These are phyloP conservation scores for Sclerospora graminicola DNA, from an alignment of 352 stramenopile species.

Conservation along the genomic window DNA sequence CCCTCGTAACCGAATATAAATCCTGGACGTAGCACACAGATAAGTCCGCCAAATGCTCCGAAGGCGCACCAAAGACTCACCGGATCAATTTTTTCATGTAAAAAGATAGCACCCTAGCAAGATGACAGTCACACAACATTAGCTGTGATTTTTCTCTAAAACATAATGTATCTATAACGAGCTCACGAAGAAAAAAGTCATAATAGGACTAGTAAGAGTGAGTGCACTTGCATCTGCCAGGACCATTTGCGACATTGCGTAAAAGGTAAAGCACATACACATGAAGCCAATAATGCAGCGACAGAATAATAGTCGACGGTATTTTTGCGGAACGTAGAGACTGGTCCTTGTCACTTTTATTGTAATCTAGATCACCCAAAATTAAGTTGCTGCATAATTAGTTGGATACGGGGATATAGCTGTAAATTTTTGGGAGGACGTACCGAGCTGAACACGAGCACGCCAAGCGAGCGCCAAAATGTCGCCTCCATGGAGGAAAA, in stretches of 20 bases:
- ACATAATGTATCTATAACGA: background rate
- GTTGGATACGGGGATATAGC: no score
- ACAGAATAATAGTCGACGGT: constrained; percentile 37
- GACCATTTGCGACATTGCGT: constrained; percentile 65
- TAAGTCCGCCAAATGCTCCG: constrained; percentile 27
- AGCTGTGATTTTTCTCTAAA: no score
- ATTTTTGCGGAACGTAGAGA: constrained; percentile 25
- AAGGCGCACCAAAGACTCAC: constrained; percentile 28
- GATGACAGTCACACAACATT: background rate
- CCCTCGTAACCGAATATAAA: constrained; percentile 36
- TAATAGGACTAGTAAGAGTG: constrained; percentile 31
- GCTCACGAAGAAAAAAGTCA: constrained; percentile 22
- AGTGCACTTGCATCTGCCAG: constrained; percentile 56
- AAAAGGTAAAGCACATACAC: constrained; percentile 64
- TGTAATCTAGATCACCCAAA: constrained; percentile 2
- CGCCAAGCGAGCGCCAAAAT: constrained; percentile 53
- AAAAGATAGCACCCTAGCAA: constrained; percentile 26
- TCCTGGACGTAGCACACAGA: constrained; percentile 36
- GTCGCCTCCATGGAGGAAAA: constrained; percentile 70
- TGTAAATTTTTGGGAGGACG: no score
- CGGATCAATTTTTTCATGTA: constrained; percentile 33
- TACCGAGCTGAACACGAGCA: constrained; percentile 53
- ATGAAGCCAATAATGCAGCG: constrained; percentile 47
- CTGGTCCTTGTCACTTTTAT: constrained; percentile 13
- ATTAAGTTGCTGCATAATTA: no score